Conservation (phyloP, 1,284 basidiomycete genomes). For the Mrakiaceae sp. region DNA sequence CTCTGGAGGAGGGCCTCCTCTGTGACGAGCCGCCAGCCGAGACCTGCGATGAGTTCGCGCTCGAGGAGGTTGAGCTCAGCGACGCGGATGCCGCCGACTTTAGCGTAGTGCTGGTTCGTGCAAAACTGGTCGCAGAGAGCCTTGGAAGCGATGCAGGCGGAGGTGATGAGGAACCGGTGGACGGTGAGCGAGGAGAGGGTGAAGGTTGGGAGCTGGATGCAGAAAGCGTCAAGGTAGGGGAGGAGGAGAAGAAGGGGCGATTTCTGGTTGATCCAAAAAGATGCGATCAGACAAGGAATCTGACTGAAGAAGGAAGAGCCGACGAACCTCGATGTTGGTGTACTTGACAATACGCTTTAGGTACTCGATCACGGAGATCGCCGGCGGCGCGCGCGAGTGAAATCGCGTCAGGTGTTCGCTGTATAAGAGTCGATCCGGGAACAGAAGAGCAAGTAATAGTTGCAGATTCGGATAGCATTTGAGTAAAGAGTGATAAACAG, state of each 20-base stretch:
- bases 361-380: constrained; percentile 77
- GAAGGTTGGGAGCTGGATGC: constrained; percentile 68
- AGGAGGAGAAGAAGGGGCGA: constrained; percentile 77
- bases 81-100: constrained; percentile 82
- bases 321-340: constrained; percentile 75
- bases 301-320: not conserved
- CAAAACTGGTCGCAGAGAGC: constrained; percentile 87
- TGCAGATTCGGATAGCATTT: too few species aligned
- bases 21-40: constrained; percentile 86
- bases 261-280: constrained; percentile 44
- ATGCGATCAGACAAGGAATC: not conserved
- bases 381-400: constrained; percentile 78
- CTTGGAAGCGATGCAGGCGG: constrained; percentile 77
- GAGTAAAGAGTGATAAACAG: constrained; percentile 12
- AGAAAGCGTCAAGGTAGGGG: constrained; percentile 90
- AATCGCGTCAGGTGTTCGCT: constrained; percentile 76
- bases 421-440: constrained; percentile 3
- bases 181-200: constrained; percentile 87
- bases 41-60: constrained; percentile 75
- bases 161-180: constrained; percentile 85
- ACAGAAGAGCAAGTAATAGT: too few species aligned
- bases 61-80: constrained; percentile 84
- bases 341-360: constrained; percentile 80
- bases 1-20: constrained; percentile 33
- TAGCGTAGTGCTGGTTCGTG: constrained; percentile 82